Conservation (phyloP, 2,329 filamentous ascomycete species). For the Aspergillus viridinutans region DNA sequence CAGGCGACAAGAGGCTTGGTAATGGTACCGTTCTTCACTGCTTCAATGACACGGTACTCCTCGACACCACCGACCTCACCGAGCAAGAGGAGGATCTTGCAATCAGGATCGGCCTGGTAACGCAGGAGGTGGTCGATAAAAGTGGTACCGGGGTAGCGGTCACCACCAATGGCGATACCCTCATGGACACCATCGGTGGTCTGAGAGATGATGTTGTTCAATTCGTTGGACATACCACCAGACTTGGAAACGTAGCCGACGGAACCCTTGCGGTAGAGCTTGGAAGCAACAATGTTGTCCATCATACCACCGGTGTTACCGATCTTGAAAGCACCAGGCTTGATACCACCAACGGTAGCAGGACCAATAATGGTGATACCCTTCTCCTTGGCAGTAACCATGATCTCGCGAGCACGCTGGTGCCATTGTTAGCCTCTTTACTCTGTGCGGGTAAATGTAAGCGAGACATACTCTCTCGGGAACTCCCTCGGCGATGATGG, state of each 20-base stretch:
- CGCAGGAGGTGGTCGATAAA: constrained; percentile 98
- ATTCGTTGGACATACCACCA: constrained; percentile 99
- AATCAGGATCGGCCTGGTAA: constrained; percentile 93
- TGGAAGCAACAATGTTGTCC: constrained; percentile 99
- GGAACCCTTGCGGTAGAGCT: constrained; percentile 98
- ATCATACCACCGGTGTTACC: constrained; percentile 99
- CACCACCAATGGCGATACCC: constrained; percentile 98
- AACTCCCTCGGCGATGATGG: constrained; percentile 98
- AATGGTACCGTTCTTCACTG: constrained; percentile 88
- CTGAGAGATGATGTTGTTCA: constrained; percentile 98
- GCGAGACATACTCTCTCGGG: constrained; percentile 72
- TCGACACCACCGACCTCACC: constrained; percentile 99
- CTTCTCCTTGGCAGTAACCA: constrained; percentile 96
- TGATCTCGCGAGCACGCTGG: constrained; percentile 93
- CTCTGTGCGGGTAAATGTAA: neutral
- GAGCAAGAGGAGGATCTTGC: constrained; percentile 93
- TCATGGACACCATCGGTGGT: constrained; percentile 98
- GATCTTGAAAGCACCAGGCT: constrained; percentile 99
- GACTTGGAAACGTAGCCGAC: constrained; percentile 99
- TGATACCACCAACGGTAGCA: constrained; percentile 97
- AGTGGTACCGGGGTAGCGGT: constrained; percentile 96
- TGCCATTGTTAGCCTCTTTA: constrained; percentile 8
- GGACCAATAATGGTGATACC: constrained; percentile 98
- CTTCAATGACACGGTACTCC: constrained; percentile 99
- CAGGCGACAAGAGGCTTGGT: constrained; percentile 99